Percentiles rank a stretch among this genome's conserved stretches.
Conservation (phyloP, 805 yeast genomes). For the Sugiyamaella mastotermitis region DNA sequence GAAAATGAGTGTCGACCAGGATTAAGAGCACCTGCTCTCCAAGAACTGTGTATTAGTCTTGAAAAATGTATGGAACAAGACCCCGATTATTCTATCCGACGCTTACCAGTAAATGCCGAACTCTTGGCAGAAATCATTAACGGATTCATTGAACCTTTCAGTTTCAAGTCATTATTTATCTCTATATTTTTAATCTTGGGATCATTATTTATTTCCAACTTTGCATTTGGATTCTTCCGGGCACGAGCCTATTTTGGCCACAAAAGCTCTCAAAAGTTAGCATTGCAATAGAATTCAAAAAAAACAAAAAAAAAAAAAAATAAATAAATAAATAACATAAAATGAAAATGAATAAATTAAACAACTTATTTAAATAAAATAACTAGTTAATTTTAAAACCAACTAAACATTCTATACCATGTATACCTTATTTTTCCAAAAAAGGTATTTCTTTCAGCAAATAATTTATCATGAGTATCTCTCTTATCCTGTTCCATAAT, state of each 20-base stretch:
- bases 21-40: constrained; percentile 69
- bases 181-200: constrained; percentile 6
- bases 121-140: constrained; percentile 73
- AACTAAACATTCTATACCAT: constrained; percentile 5
- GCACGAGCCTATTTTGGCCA: constrained; percentile 16
- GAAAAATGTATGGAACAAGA: constrained; percentile 75
- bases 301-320: too few species aligned
- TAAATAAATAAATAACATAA: too few species aligned
- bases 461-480: constrained; percentile 3
- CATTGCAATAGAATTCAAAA: not conserved
- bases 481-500: constrained; percentile 18
- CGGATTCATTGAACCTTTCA: constrained; percentile 62
- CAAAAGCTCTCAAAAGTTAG: not conserved
- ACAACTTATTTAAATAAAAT: too few species aligned
- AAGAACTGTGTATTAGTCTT: constrained; percentile 61
- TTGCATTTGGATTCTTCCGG: constrained; percentile 22
- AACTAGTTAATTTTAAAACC: constrained; percentile 2
- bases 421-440: constrained; percentile 9
- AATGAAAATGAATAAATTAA: too few species aligned
- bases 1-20: constrained; percentile 58
- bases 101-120: constrained; percentile 60
- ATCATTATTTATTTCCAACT: constrained; percentile 17
- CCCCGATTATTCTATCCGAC: constrained; percentile 52
- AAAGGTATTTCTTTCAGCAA: constrained; percentile 3
- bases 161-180: constrained; percentile 27